Conservation (phyloP, 179 eudicot genomes). For the Patellifolia procumbens region DNA sequence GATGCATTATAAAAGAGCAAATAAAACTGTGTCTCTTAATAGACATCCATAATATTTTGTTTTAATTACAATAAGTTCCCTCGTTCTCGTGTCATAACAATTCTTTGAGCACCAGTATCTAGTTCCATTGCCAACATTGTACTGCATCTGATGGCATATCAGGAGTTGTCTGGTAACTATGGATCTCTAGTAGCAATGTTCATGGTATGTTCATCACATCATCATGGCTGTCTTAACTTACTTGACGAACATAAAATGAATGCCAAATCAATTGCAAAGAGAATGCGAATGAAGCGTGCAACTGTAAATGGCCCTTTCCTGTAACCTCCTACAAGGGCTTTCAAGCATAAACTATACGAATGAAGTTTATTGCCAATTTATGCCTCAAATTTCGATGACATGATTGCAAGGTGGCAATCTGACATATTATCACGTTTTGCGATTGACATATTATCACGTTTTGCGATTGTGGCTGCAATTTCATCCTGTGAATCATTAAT, state of each 20-base stretch:
- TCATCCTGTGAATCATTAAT: background rate
- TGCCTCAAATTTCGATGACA: background rate
- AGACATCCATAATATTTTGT: background rate
- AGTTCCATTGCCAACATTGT: background rate
- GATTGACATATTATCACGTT: too few species aligned
- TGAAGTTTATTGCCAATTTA: background rate
- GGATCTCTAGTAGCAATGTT: background rate
- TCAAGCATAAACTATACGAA: background rate
- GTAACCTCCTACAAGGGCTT: background rate
- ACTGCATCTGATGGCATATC: background rate
- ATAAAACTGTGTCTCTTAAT: background rate
- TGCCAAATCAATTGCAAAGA: background rate
- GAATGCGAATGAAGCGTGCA: background rate
- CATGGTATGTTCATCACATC: background rate
- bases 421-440: background rate
- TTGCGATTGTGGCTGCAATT: background rate
- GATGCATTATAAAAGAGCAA: too few species aligned
- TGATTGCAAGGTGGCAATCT: background rate
- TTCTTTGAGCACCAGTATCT: background rate
- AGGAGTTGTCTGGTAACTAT: background rate
- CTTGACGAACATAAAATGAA: background rate
- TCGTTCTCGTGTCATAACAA: background rate
- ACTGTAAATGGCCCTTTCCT: background rate
- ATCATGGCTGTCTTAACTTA: background rate
- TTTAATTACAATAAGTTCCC: background rate